A percentile compares a stretch with the other conserved stretches of the same genome.
phyloP scores from a whole-genome alignment of 495 filamentous ascomycete species.

The Penicillium lagena region DNA sequence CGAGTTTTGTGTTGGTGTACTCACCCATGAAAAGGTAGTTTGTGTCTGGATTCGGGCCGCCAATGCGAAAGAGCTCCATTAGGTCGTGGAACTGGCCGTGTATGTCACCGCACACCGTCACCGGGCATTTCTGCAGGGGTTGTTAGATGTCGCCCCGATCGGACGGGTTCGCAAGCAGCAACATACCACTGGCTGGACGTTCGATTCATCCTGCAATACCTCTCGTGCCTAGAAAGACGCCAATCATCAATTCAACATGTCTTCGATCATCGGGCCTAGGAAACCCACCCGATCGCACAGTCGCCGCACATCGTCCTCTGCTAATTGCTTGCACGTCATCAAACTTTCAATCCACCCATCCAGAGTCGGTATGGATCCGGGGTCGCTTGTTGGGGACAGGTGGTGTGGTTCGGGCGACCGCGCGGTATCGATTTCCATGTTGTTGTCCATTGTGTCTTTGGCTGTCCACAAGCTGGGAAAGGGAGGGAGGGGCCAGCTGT shows the following conservation, averaged over 20 bases:
- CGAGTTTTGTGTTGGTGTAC: slow-evolving; percentile 5
- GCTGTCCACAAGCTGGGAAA: slow-evolving; percentile 18
- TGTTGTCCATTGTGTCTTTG: slow-evolving; percentile 72
- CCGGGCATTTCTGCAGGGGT: slow-evolving; percentile 73
- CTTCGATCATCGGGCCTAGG: not conserved
- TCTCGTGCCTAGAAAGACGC: slow-evolving; percentile 67
- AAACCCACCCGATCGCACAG: slow-evolving; percentile 89
- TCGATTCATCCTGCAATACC: slow-evolving; percentile 93
- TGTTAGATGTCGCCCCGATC: slow-evolving; percentile 21
- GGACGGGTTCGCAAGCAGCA: not conserved
- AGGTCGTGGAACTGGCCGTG: slow-evolving; percentile 92
- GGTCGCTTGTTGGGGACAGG: slow-evolving; percentile 66
- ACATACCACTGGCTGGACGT: slow-evolving; percentile 97
- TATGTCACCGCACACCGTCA: slow-evolving; percentile 90
- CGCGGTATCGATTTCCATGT: slow-evolving; percentile 86
- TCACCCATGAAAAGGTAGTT: slow-evolving; percentile 95
- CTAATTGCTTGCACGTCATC: slow-evolving; percentile 97
- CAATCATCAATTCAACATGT: slow-evolving; percentile 12
- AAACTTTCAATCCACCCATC: slow-evolving; percentile 98
- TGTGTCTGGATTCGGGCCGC: slow-evolving; percentile 85
- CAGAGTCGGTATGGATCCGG: slow-evolving; percentile 82
- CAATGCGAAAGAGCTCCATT: slow-evolving; percentile 93
- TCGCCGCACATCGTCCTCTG: slow-evolving; percentile 89
- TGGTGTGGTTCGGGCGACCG: slow-evolving; percentile 77
- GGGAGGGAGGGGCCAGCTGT: slow-evolving; percentile 29